Conservation (phyloP, 208 protist genomes). For the Trypanosoma congolense region DNA sequence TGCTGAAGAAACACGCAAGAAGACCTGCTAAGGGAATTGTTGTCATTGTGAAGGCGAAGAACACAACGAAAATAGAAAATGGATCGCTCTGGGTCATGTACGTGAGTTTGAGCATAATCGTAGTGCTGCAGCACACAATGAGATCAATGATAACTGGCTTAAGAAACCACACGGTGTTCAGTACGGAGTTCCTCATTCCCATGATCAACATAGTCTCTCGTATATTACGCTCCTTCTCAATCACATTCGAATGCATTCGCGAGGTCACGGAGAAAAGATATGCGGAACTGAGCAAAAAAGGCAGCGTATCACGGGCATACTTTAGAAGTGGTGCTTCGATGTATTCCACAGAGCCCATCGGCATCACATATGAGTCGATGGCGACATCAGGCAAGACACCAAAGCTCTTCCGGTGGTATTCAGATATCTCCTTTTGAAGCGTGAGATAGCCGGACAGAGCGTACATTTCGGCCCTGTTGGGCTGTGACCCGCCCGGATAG, state of each 20-base stretch:
- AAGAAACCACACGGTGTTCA: slow-evolving; percentile 23
- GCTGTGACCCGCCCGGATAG: slow-evolving; percentile 39
- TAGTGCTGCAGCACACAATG: slow-evolving; percentile 25
- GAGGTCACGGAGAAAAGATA: slow-evolving; percentile 22
- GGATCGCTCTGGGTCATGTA: slow-evolving; percentile 31
- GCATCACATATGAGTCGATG: not conserved
- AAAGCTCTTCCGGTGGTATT: slow-evolving; percentile 41
- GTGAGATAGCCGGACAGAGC: slow-evolving; percentile 62
- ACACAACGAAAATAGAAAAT: slow-evolving; percentile 21
- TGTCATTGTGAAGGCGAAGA: slow-evolving; percentile 16
- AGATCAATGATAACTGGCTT: slow-evolving; percentile 6
- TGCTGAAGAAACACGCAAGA: slow-evolving; percentile 21
- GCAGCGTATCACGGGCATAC: slow-evolving; percentile 28
- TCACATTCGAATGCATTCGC: slow-evolving; percentile 7
- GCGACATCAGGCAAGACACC: not conserved
- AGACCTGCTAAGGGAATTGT: slow-evolving; percentile 15
- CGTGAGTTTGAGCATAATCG: slow-evolving; percentile 25
- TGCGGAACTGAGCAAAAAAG: slow-evolving; percentile 17
- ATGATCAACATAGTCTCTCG: slow-evolving; percentile 41
- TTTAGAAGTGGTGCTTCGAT: slow-evolving; percentile 24
- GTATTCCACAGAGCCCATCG: slow-evolving; percentile 4
- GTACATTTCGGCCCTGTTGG: slow-evolving; percentile 64
- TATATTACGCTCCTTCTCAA: slow-evolving; percentile 27
- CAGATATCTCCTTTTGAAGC: slow-evolving; percentile 56
- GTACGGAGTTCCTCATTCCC: slow-evolving; percentile 17